phyloP scores from a whole-genome alignment of 139 green algal genomes.

The Penium margaritaceum region DNA sequence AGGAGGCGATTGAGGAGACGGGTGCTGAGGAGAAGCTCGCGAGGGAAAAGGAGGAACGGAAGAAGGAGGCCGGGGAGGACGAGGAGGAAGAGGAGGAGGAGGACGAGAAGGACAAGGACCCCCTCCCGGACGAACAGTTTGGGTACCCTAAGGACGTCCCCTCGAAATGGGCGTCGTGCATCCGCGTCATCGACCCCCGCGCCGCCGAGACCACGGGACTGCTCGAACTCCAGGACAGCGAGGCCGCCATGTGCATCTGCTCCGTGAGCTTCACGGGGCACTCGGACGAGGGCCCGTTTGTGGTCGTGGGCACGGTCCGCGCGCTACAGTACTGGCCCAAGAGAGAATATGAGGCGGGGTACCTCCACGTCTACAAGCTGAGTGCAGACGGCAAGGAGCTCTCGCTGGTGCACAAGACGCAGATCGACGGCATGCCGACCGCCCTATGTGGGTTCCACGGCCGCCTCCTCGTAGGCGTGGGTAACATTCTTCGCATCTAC shows the following conservation, averaged over 20 bases:
- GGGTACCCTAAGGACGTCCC: conserved; percentile 60
- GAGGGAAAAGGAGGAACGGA: background rate
- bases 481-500: conserved; percentile 76
- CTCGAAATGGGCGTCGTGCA: conserved; percentile 81
- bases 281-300: conserved; percentile 45
- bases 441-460: conserved; percentile 75
- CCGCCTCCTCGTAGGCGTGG: conserved; percentile 78
- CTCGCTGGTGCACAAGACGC: conserved; percentile 84
- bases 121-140: conserved; percentile 52
- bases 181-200: conserved; percentile 75
- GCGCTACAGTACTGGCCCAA: conserved; percentile 74
- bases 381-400: conserved; percentile 51
- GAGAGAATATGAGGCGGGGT: conserved; percentile 62
- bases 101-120: conserved; percentile 49
- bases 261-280: conserved; percentile 60
- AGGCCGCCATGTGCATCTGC: conserved; percentile 68
- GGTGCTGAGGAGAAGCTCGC: conserved; percentile 10
- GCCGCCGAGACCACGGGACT: conserved; percentile 52
- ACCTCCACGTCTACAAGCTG: conserved; percentile 71
- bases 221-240: conserved; percentile 77
- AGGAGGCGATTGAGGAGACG: conserved; percentile 26
- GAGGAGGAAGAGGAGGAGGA: conserved; percentile 40
- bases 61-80: conserved; percentile 4
- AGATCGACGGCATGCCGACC: conserved; percentile 66
- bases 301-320: conserved; percentile 75